These are phyloP conservation scores for Centella asiatica DNA, from an alignment of 129 eudicot genomes.

Conservation along the genomic window DNA sequence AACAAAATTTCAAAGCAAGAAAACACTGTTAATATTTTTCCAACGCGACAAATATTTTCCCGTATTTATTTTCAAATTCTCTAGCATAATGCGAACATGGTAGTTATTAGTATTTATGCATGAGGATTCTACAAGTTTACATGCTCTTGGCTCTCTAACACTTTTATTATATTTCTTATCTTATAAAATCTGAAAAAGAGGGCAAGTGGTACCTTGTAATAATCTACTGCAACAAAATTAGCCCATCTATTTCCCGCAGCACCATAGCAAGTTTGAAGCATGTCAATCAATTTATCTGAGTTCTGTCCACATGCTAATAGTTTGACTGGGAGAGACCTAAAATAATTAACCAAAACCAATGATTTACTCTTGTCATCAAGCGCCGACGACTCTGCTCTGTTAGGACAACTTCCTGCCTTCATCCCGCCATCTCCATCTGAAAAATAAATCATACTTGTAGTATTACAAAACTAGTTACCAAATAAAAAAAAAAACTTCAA, in stretches of 20 bases:
- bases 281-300: conserved; percentile 38
- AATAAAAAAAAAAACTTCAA: not conserved
- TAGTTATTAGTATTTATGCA: no score
- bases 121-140: not conserved
- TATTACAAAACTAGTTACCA: no score
- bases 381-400: conserved; percentile 60
- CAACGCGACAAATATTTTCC: no score
- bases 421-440: conserved; percentile 87
- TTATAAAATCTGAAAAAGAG: not conserved
- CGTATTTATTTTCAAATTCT: no score
- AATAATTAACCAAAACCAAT: conserved; percentile 64
- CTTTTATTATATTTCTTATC: no score
- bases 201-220: conserved; percentile 53
- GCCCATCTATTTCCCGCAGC: conserved; percentile 78
- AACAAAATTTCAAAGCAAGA: not conserved
- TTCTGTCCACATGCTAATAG: conserved; percentile 61
- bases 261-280: conserved; percentile 57
- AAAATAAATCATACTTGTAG: not conserved
- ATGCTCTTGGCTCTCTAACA: no score
- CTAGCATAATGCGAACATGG: not conserved
- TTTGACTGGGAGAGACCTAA: conserved; percentile 46
- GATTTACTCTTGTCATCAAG: conserved; percentile 55
- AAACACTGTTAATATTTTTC: not conserved
- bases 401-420: conserved; percentile 62
- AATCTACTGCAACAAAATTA: conserved; percentile 77